Conservation (phyloP, 2,329 filamentous ascomycete species). For the Aspergillus aculeatus region DNA sequence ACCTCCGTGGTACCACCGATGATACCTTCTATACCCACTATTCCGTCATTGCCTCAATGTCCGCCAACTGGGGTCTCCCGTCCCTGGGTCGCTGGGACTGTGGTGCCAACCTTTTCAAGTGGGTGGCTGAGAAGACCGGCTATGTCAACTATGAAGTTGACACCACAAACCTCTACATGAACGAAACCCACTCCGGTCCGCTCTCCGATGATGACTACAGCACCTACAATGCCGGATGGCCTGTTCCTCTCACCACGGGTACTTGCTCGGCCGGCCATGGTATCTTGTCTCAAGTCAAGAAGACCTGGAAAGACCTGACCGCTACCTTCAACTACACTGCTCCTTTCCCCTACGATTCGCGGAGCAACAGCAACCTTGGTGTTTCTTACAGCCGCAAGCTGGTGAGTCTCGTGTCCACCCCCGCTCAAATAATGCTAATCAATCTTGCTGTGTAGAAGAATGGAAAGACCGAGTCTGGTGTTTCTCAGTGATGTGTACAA, state of each 20-base stretch:
- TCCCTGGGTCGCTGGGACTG: conserved; percentile 71
- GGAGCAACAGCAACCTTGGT: conserved; percentile 19
- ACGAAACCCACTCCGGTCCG: conserved; percentile 55
- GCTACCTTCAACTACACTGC: conserved; percentile 37
- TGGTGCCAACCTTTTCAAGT: conserved; percentile 65
- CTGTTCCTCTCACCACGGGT: conserved; percentile 31
- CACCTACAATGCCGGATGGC: conserved; percentile 29
- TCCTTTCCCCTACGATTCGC: conserved; percentile 29
- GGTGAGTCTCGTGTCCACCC: conserved; percentile 9
- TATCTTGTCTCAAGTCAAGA: conserved; percentile 32
- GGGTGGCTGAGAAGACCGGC: conserved; percentile 61
- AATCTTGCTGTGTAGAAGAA: conserved; percentile 2
- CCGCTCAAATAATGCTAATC: neutral
- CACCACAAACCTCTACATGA: conserved; percentile 49
- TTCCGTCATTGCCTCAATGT: conserved; percentile 65
- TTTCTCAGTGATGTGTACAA: neutral
- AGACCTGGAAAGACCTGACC: conserved; percentile 26
- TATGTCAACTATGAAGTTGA: conserved; percentile 49
- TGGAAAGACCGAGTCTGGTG: conserved; percentile 8
- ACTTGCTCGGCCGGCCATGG: conserved; percentile 38
- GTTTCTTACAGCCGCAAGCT: conserved; percentile 18
- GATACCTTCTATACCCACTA: conserved; percentile 71
- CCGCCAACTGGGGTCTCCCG: conserved; percentile 68
- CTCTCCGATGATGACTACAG: conserved; percentile 27
- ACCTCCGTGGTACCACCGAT: conserved; percentile 67